Evolutionary conservation across 371 early-diverging fungal genomes (phyloP).

Genomic region (Mucor ambiguus): DNA sequence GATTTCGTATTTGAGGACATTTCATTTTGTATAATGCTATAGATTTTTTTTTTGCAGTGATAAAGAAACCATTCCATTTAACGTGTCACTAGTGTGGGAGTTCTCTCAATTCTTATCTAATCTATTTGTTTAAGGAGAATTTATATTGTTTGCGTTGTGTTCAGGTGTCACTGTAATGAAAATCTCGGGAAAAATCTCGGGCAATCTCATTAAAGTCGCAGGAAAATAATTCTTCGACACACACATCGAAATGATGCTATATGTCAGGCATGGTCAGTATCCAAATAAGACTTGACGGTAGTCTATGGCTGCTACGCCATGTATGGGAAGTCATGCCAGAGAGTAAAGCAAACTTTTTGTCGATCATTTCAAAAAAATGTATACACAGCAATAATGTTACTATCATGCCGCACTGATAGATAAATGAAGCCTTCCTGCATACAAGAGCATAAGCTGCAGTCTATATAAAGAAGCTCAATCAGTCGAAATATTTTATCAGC

Average conservation of each 20-base stretch:
- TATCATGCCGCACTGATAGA: too few relatives aligned
- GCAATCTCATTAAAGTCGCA: background rate
- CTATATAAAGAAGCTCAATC: too few relatives aligned
- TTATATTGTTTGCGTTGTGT: slow-evolving; percentile 2
- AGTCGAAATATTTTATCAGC: too few relatives aligned
- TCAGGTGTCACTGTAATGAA: background rate
- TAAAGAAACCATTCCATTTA: background rate
- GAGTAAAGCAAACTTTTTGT: too few relatives aligned
- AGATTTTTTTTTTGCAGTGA: slow-evolving; percentile 4
- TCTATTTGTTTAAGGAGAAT: slow-evolving; percentile 1
- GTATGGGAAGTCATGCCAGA: too few relatives aligned
- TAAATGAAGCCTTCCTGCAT: too few relatives aligned
- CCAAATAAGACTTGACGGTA: too few relatives aligned
- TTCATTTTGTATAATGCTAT: background rate
- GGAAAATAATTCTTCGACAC: background rate
- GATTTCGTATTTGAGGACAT: slow-evolving; percentile 20
- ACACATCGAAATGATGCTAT: background rate
- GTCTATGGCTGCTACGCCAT: too few relatives aligned
- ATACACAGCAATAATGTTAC: too few relatives aligned
- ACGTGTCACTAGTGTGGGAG: background rate
- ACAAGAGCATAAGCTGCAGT: too few relatives aligned
- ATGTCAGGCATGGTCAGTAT: too few relatives aligned
- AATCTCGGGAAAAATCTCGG: slow-evolving; percentile 4
- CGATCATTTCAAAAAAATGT: too few relatives aligned
- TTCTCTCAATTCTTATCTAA: background rate